Base-by-base conservation (phyloP, 2,329 filamentous ascomycete genomes). In the Scytalidium sp. region DNA sequence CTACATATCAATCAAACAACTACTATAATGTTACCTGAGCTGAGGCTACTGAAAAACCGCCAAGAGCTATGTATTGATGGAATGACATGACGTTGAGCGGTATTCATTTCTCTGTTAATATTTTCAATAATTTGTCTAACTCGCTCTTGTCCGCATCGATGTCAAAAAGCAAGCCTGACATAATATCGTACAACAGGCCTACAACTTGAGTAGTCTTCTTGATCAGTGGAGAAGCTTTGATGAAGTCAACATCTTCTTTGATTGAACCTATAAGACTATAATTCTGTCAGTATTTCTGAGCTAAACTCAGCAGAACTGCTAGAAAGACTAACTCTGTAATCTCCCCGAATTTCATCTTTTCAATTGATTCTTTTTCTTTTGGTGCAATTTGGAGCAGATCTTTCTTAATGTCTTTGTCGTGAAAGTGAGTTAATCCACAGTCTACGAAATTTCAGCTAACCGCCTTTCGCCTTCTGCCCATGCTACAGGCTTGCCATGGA, bases 371-470 rank as follows among this genome's bases (percentile, higher is more conserved):
- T 17, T 50, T 53, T 39, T 51, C 53, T 19, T 29, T 43, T 1
- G 57, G 55, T 5, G 57, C 50, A 8, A 58, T 13, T 25, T 58
- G 49, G 21, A 51, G 23, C 13, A 59, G 40, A 10, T 50, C 49
- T 21, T 55, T 47, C 45, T 51, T 56, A 39, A 59, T 45, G 6
- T 41, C 45, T 10, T 27, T 21, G 21, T 57, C 52, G 22, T 57
- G 51, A 22, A 57, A 54, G 43, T 58, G 57, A 6, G 54, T 52
- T 50, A 57, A 53, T 15, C 55, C 57, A 22, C 55, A 59, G 29
- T 59, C 57, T 55, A 20, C 27, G 11, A 19, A 17, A 10, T 6
- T 3, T 50, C n/a, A 47, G 41, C 32, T 47, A n/a, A n/a, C n/a
- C n/a, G 32, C 32, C 17, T 39, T 39, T 3, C 13, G 32, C 17